Percentiles rank a stretch among this genome's conserved stretches.
Conservation (phyloP, 179 eudicot genomes). For the Dionaea muscipula region DNA sequence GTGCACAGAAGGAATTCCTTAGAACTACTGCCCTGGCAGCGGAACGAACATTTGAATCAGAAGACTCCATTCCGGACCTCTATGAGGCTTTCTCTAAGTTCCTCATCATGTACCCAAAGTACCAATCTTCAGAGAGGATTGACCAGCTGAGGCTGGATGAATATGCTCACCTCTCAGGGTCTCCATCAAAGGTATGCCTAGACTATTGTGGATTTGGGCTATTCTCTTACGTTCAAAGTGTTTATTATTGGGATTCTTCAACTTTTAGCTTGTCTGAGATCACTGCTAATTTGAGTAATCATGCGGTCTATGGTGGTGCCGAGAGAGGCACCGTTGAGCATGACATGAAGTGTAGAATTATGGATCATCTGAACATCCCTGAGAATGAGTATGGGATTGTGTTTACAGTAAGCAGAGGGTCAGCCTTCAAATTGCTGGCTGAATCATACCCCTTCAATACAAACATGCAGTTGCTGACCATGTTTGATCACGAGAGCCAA, state of each 20-base stretch:
- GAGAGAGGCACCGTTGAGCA: slow-evolving; percentile 80
- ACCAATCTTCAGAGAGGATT: slow-evolving; percentile 63
- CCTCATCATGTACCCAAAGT: slow-evolving; percentile 83
- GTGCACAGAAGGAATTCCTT: slow-evolving; percentile 70
- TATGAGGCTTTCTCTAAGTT: slow-evolving; percentile 70
- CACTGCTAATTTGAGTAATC: slow-evolving; percentile 86
- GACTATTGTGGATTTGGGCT: slow-evolving; percentile 73
- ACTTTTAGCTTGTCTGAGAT: slow-evolving; percentile 91
- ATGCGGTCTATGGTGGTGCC: slow-evolving; percentile 91
- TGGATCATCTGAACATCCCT: slow-evolving; percentile 92
- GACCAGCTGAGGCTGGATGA: slow-evolving; percentile 81
- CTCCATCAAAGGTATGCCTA: slow-evolving; percentile 72
- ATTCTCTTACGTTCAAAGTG: slow-evolving; percentile 75
- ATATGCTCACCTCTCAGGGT: slow-evolving; percentile 54
- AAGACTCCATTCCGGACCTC: slow-evolving; percentile 53
- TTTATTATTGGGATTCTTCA: slow-evolving; percentile 77
- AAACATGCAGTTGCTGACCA: slow-evolving; percentile 73
- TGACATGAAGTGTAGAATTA: slow-evolving; percentile 67
- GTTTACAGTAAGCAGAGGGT: slow-evolving; percentile 89
- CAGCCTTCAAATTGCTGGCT: slow-evolving; percentile 84
- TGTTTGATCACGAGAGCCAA: slow-evolving; percentile 99
- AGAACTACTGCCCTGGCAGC: slow-evolving; percentile 92
- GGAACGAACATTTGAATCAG: slow-evolving; percentile 50
- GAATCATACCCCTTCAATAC: slow-evolving; percentile 93
- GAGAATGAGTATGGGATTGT: slow-evolving; percentile 92